Evolutionary conservation across 2,329 filamentous ascomycete species (phyloP), one percentile per base, ranked within the genome.

Genomic region (Scedosporium aurantiacum): DNA sequence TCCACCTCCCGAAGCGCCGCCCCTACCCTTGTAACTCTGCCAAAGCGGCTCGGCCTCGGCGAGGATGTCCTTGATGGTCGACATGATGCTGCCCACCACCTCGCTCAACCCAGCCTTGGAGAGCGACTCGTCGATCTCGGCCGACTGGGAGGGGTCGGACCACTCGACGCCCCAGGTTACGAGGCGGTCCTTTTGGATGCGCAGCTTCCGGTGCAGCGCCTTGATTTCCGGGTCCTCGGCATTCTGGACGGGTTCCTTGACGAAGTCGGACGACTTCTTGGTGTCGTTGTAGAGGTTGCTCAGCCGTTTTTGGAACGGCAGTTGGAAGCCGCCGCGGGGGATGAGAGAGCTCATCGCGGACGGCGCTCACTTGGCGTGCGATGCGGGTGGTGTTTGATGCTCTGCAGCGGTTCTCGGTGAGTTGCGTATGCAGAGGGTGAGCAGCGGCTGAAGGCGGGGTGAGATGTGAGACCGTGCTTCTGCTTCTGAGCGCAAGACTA

Each of bases 161-260:
- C 89, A 93, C 71, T 91, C 87, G 60, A 91, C 76, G 0, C 89
- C 89, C 89, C 89, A 93, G 63, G 85, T 87, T 63, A 90, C 85
- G 56, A 92, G 78, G 16, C 89, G 81, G 74, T 91, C 88, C 71
- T 90, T 90, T 68, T 92, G 89, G 66, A 91, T 91, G 65, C 87
- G 83, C 65, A 91, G 82, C 71, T 90, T 90, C 64, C 88, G 85
- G 70, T 91, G 87, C 37, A 92, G 76, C 16, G 82, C 80, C 68
- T 86, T 84, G 69, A 89, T 83, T 65, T 90, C 87, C 25, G 88
- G 87, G 70, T 86, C 79, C 69, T 87, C 77, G 67, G 82, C 75
- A 69, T 84, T 84, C 72, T 79, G 85, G 65, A 79, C 80, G 60
- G 82, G 81, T 70, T 82, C 82, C 70, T 82, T 86, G 70, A 89